These are phyloP conservation scores for Ogataea philodendri DNA, from an alignment of 805 yeast genomes.

Conservation along the genomic window DNA sequence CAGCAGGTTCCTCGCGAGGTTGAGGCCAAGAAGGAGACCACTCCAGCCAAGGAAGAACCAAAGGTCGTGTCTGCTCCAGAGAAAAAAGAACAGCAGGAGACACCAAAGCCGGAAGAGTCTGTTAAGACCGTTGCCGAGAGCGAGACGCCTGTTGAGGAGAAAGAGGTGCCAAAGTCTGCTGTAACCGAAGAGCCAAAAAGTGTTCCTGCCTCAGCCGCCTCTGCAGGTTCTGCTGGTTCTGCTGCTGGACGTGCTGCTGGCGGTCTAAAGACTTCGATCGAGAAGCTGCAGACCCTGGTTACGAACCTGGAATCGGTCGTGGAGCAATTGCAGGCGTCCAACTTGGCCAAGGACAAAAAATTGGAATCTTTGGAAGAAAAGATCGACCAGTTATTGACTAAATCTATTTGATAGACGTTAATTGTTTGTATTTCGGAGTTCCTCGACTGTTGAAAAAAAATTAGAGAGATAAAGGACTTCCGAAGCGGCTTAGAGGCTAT, in stretches of 20 bases:
- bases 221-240: conserved; percentile 35
- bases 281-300: conserved; percentile 59
- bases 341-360: conserved; percentile 63
- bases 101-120: no score
- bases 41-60: no score
- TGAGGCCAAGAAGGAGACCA: neutral
- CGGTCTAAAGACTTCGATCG: conserved; percentile 70
- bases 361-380: conserved; percentile 57
- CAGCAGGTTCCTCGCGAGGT: conserved; percentile 10
- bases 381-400: conserved; percentile 51
- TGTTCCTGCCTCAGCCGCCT: conserved; percentile 10
- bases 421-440: conserved; percentile 5
- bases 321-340: conserved; percentile 47
- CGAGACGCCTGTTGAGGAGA: no score
- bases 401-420: conserved; percentile 24
- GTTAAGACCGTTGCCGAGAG: no score
- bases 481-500: conserved; percentile 3
- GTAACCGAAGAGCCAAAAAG: conserved; percentile 3
- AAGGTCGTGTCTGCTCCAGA: no score
- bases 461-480: neutral
- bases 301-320: conserved; percentile 56
- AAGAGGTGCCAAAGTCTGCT: no score
- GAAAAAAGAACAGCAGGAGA: no score
- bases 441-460: conserved; percentile 1
- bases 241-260: conserved; percentile 44